Conservation (phyloP, 148 eudicot genomes). For the Rhododendron ferrugineum region DNA sequence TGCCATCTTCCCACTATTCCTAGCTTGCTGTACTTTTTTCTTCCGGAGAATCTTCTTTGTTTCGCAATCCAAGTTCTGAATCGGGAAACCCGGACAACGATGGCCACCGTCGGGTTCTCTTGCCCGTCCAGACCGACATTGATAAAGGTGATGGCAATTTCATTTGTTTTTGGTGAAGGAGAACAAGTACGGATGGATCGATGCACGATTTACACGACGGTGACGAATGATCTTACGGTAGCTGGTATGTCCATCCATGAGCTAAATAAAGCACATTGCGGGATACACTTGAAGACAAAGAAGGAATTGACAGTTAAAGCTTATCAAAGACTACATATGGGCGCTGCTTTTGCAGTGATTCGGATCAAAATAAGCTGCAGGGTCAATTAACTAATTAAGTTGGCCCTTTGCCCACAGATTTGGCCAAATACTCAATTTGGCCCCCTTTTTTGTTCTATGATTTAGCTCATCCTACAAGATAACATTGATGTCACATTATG, state of each 20-base stretch:
- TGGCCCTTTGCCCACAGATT: background rate
- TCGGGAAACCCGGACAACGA: background rate
- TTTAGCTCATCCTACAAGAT: background rate
- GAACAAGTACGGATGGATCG: background rate
- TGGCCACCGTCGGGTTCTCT: background rate
- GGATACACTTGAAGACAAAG: background rate
- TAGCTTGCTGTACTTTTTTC: background rate
- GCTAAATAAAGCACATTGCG: background rate
- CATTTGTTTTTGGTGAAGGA: background rate
- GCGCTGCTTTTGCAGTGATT: background rate
- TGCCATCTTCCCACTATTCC: background rate
- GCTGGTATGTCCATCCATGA: background rate
- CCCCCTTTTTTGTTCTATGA: background rate
- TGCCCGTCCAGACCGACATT: conserved; percentile 9
- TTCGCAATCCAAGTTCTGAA: background rate
- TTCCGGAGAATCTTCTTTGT: background rate
- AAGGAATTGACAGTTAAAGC: background rate
- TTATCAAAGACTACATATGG: background rate
- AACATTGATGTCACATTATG: background rate
- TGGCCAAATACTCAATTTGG: background rate
- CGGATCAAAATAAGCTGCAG: background rate
- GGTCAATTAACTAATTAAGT: background rate
- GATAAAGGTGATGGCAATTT: background rate
- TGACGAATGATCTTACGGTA: background rate
- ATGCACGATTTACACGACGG: background rate